Conservation (phyloP, 495 filamentous ascomycete species). For the Penicillium odoratum region DNA sequence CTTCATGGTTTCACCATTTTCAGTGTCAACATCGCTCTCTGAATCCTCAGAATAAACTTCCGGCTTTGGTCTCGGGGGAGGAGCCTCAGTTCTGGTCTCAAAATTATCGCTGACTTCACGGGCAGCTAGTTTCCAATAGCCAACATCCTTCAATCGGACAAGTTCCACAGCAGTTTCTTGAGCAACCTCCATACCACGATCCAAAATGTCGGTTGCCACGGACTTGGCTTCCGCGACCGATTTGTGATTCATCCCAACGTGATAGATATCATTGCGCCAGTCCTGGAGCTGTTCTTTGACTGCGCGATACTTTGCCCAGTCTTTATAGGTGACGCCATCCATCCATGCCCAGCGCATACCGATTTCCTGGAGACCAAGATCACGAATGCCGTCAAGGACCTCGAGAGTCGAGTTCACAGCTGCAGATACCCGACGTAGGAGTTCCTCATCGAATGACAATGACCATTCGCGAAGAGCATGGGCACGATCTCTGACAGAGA, state of each 20-base stretch:
- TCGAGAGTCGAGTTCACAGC: constrained; percentile 79
- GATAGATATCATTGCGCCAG: constrained; percentile 79
- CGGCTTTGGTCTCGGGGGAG: constrained; percentile 44
- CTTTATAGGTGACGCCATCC: constrained; percentile 92
- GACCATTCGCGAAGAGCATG: constrained; percentile 81
- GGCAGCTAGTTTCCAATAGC: constrained; percentile 79
- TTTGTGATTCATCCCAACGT: constrained; percentile 68
- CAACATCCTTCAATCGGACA: constrained; percentile 77
- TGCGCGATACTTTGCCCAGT: constrained; percentile 89
- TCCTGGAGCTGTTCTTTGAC: constrained; percentile 80
- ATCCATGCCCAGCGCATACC: constrained; percentile 98
- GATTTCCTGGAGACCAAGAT: constrained; percentile 89
- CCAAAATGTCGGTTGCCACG: constrained; percentile 68
- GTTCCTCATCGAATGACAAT: constrained; percentile 67
- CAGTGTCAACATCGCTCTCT: constrained; percentile 5
- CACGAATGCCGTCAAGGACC: constrained; percentile 80
- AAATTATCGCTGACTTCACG: constrained; percentile 78
- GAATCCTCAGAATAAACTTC: constrained; percentile 38
- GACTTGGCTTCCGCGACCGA: constrained; percentile 68
- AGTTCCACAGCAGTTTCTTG: constrained; percentile 82
- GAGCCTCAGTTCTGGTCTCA: constrained; percentile 53
- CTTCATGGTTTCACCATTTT: constrained; percentile 34
- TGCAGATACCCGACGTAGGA: constrained; percentile 64
- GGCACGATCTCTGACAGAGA: constrained; percentile 75
- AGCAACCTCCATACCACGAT: constrained; percentile 75